Evolutionary conservation across 139 green algal species (phyloP).

Genomic region (Tetradesmus obliquus): DNA sequence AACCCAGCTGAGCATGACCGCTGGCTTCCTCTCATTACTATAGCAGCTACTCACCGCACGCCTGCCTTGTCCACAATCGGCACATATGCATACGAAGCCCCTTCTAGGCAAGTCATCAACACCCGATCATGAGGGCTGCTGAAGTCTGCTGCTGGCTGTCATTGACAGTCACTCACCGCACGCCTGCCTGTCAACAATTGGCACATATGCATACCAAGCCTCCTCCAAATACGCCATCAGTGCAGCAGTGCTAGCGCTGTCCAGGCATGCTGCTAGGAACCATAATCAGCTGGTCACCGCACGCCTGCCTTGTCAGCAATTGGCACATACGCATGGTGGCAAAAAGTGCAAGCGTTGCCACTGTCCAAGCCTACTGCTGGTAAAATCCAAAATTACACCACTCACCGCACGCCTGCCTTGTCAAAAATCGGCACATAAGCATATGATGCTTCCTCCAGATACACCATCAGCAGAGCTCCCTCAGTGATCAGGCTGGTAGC

Average conservation of each 20-base stretch:
- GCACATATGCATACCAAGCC: neutral
- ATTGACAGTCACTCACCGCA: too few relatives aligned
- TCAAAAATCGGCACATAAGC: neutral
- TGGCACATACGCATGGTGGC: neutral
- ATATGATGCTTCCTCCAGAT: neutral
- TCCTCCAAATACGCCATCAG: neutral
- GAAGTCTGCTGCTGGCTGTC: too few relatives aligned
- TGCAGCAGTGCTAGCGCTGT: too few relatives aligned
- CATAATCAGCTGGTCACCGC: neutral
- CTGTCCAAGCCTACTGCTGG: neutral
- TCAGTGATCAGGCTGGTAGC: neutral
- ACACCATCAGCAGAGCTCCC: neutral
- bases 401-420: neutral
- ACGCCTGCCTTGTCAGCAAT: neutral
- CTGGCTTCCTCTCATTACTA: too few relatives aligned
- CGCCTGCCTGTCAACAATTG: neutral
- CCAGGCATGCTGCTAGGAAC: too few relatives aligned
- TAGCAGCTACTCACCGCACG: too few relatives aligned
- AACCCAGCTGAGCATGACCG: too few relatives aligned
- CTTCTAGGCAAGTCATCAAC: too few relatives aligned
- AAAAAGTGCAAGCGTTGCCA: too few relatives aligned
- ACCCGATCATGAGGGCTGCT: too few relatives aligned
- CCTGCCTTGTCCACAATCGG: neutral
- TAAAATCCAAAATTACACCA: neutral
- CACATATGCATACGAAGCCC: neutral